A percentile compares a stretch with the other conserved stretches of the same genome.
Evolutionary conservation across 805 yeast species (phyloP).

Genomic region (Ogataea nonfermentans): DNA sequence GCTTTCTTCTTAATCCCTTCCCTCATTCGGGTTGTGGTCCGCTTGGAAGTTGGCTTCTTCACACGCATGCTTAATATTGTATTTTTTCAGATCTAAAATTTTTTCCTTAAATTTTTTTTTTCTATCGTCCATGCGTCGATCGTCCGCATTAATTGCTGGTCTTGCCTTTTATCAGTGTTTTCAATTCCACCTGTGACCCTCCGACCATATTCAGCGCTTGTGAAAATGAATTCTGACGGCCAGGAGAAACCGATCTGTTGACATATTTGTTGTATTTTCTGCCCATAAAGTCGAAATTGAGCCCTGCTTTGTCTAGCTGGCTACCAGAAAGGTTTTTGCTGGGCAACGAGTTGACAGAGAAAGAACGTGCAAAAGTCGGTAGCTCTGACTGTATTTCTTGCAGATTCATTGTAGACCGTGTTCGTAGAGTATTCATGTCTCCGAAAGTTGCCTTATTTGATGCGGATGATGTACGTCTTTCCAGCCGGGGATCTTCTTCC

Average conservation of each 20-base stretch:
- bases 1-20: conserved; percentile 97
- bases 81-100: conserved; percentile 10
- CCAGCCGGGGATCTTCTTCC: conserved; percentile 14
- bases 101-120: conserved; percentile 6
- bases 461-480: conserved; percentile 16
- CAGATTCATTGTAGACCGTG: conserved; percentile 32
- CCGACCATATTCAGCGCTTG: conserved; percentile 10
- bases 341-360: conserved; percentile 17
- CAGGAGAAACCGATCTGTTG: conserved; percentile 11
- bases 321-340: conserved; percentile 6
- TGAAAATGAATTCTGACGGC: conserved; percentile 6
- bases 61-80: conserved; percentile 30
- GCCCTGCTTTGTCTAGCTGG: conserved; percentile 8
- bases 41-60: conserved; percentile 70
- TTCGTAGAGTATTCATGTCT: conserved; percentile 23
- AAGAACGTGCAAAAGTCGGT: conserved; percentile 14
- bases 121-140: conserved; percentile 1
- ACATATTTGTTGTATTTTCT: conserved; percentile 25
- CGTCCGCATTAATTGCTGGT: conserved; percentile 13
- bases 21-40: conserved; percentile 88
- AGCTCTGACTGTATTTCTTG: conserved; percentile 17
- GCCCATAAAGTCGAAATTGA: conserved; percentile 23
- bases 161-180: conserved; percentile 17
- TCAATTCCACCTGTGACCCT: conserved; percentile 23
- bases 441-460: conserved; percentile 2